Evolutionary conservation across 1,284 basidiomycete genomes (phyloP), one percentile per base, ranked within the genome.

Genomic region (Rhodotorula sp.): DNA sequence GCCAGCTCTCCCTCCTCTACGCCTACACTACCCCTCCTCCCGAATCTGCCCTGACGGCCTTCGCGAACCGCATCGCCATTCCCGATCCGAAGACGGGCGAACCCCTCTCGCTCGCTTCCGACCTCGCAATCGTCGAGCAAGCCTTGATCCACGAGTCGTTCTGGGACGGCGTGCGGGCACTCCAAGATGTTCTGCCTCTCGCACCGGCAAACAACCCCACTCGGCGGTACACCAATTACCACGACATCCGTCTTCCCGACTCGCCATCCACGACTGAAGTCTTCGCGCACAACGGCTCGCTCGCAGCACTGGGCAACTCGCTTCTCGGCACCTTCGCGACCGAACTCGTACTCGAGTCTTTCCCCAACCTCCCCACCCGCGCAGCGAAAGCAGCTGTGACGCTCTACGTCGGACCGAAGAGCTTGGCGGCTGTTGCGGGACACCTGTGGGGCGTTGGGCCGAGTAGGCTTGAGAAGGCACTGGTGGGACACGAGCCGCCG

Each of bases 361-460:
- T 90, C 80, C 95, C 96, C 0, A 89, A 96, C 79, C 85, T 99
- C 30, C 95, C 95, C 2, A 93, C 92, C 3, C 67, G 89, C 62
- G 92, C 92, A 26, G 82, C 94, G 76, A 94, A 96, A 81, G 89
- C 90, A 13, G 93, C 91, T 15, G 86, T 96, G 60, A 92, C 91
- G 53, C 90, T 92, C 50, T 91, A 91, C 80, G 94, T 95, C 31
- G 95, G 95, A 6, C 88, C 91, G 16, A 81, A 85, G 70, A 89
- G 91, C 18, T 91, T 92, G 76, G 87, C 90, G 53, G 87, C 85
- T 73, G 88, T 99, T 58, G 94, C 91, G 30, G 85, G 87, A 67
- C 48, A 46, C 9, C 48, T 62, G 15, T 79, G 78, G 78, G 78
- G 78, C 15, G 72, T 79, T 40, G 70, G 64, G 24, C 73, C 77